phyloP scores from a whole-genome alignment of 345 rosid species.

The Erodium maritimum region DNA sequence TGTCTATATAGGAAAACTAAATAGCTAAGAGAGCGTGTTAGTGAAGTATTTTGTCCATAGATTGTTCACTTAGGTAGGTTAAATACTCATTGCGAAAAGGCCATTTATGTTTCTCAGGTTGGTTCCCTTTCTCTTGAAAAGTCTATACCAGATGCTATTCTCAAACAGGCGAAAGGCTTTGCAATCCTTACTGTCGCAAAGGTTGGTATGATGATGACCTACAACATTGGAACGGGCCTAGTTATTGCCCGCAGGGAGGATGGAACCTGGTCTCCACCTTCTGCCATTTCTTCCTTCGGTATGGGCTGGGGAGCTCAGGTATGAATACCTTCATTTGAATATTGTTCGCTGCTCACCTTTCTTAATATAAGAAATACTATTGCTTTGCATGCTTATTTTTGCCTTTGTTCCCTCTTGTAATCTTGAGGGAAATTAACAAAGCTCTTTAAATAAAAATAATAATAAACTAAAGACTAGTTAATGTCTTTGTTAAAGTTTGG shows the following conservation, averaged over 20 bases:
- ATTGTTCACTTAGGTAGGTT: not conserved
- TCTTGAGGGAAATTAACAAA: not conserved
- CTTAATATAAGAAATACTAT: too few species aligned
- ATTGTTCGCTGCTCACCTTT: not conserved
- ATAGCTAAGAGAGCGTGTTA: too few species aligned
- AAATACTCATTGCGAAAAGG: not conserved
- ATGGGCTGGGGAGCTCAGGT: constrained; percentile 20
- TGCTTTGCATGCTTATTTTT: not conserved
- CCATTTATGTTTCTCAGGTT: constrained; percentile 5
- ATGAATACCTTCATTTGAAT: not conserved
- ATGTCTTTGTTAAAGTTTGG: not conserved
- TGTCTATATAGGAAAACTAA: too few species aligned
- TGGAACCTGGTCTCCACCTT: constrained; percentile 19
- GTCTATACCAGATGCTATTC: constrained; percentile 13
- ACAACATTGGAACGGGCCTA: constrained; percentile 17
- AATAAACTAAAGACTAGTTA: not conserved
- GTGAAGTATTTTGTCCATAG: not conserved
- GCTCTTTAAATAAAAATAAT: too few species aligned
- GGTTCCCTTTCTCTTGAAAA: constrained; percentile 15
- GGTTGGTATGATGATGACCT: constrained; percentile 18
- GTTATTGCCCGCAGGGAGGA: constrained; percentile 14
- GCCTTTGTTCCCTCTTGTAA: not conserved
- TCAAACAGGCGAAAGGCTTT: constrained; percentile 16
- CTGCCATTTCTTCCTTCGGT: constrained; percentile 16
- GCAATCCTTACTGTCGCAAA: constrained; percentile 14